Evolutionary conservation across 768 basidiomycete species (phyloP), one percentile per base, ranked within the genome.

Genomic region (Sporobolomyces roseus): DNA sequence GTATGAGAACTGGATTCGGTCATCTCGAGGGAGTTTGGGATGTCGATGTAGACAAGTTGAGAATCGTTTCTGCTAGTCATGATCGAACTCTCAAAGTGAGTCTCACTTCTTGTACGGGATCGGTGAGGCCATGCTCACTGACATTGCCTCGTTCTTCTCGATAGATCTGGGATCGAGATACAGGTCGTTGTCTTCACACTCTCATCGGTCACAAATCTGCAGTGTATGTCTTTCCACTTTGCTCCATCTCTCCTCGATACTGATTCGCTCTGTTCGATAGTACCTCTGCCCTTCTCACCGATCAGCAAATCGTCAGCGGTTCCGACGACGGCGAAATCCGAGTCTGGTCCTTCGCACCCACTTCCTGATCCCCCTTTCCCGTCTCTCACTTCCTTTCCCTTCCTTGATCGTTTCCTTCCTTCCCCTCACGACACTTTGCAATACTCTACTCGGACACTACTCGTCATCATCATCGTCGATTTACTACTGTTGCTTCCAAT

Each of bases 11-110:
- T 48, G 83, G 93, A 70, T 99, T 99, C 78, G 96, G 79, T 2
- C 93, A 97, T 78, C 93, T 98, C 74, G 96, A 99, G 77, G 96
- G 96, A 61, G 92, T 99, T 23, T 99, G 96, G 96, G 87, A 87
- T 4, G 89, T 98, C 35, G 92, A 91, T 29, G 75, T 73, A 48
- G 93, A 99, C 78, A 89, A 91, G 77, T 82, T 98, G 75, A 83
- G 94, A 61, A 81, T 99, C 55, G 92, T 93, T 30, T 93, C 90
- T 61, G 93, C 87, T 10, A 93, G 91, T 75, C 94, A 98, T 77
- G 92, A 96, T 79, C 85, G 91, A 33, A 96, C 92, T n/a, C 89
- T 96, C 82, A 96, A 96, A 86, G 93, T 91, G 56, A 69, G 85
- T 41, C 38, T 41, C 38, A 9, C 38, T 17, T 17, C 38, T 41